Evolutionary conservation across 2,329 filamentous ascomycete genomes (phyloP).

Genomic region (Aureobasidium musti): DNA sequence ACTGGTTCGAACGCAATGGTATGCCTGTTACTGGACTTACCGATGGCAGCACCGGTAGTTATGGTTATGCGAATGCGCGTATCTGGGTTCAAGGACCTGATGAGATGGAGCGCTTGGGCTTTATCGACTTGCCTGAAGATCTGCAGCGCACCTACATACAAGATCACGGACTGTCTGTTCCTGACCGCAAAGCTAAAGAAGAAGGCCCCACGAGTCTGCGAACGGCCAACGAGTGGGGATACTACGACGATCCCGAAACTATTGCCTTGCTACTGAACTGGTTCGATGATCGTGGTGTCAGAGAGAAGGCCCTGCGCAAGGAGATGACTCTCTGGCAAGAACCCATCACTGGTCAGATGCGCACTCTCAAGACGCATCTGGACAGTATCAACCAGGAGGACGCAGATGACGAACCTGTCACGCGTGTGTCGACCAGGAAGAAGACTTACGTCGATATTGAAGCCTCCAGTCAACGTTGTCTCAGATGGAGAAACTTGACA

Average conservation of each 20-base stretch:
- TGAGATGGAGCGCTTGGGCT: constrained; percentile 80
- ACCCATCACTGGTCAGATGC: constrained; percentile 77
- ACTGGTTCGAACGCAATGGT: constrained; percentile 98
- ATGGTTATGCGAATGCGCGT: constrained; percentile 89
- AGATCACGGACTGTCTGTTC: constrained; percentile 78
- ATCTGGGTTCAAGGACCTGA: constrained; percentile 97
- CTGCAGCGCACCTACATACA: constrained; percentile 73
- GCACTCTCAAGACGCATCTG: constrained; percentile 73
- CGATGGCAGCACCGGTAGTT: constrained; percentile 80
- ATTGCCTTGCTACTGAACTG: constrained; percentile 80
- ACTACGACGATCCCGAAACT: constrained; percentile 76
- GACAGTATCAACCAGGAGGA: constrained; percentile 54
- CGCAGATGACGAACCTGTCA: constrained; percentile 49
- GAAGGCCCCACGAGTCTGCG: constrained; percentile 80
- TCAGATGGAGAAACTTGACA: constrained; percentile 63
- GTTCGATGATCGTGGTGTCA: constrained; percentile 83
- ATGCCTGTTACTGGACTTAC: constrained; percentile 94
- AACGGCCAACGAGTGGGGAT: constrained; percentile 84
- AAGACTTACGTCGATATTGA: constrained; percentile 61
- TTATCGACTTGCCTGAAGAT: constrained; percentile 74
- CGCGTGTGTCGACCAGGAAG: constrained; percentile 63
- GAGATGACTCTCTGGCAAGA: constrained; percentile 77
- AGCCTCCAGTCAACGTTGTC: constrained; percentile 58
- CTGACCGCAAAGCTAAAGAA: constrained; percentile 80
- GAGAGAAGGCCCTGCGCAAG: constrained; percentile 85